Conservation (phyloP, 306 rosid species). For the Mucuna pruriens region DNA sequence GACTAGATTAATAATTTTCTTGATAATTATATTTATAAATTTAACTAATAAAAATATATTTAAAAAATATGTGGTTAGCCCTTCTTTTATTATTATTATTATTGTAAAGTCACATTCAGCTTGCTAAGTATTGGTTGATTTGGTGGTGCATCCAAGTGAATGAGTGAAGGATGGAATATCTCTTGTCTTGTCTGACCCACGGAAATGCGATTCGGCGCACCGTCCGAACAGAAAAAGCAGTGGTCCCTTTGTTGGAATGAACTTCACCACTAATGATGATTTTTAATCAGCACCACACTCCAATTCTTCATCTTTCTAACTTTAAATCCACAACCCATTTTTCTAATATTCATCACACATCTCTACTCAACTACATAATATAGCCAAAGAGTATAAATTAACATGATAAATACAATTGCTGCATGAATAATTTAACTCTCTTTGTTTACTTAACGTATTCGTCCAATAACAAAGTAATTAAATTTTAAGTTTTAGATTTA, state of each 20-base stretch:
- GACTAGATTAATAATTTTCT: too few species aligned
- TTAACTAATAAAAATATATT: too few species aligned
- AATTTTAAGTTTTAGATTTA: too few species aligned
- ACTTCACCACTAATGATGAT: not conserved
- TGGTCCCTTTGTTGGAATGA: not conserved
- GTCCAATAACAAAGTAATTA: too few species aligned
- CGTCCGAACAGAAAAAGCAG: not conserved
- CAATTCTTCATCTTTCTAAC: not conserved
- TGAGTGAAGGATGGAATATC: not conserved
- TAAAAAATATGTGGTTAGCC: too few species aligned
- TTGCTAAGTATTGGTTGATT: too few species aligned
- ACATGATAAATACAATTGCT: not conserved
- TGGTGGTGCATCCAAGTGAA: not conserved
- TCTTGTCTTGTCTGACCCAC: not conserved
- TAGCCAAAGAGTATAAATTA: not conserved
- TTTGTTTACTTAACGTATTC: not conserved
- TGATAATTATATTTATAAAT: too few species aligned
- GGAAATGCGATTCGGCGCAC: conserved; percentile 7
- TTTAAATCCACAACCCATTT: not conserved
- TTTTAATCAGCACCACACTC: not conserved
- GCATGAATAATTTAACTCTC: not conserved
- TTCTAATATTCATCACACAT: not conserved
- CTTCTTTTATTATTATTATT: too few species aligned
- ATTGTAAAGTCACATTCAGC: too few species aligned
- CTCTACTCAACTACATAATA: not conserved